These are phyloP conservation scores for Alternaria hordeiaustralica DNA, from an alignment of 2,329 filamentous ascomycete genomes.

Conservation along the genomic window DNA sequence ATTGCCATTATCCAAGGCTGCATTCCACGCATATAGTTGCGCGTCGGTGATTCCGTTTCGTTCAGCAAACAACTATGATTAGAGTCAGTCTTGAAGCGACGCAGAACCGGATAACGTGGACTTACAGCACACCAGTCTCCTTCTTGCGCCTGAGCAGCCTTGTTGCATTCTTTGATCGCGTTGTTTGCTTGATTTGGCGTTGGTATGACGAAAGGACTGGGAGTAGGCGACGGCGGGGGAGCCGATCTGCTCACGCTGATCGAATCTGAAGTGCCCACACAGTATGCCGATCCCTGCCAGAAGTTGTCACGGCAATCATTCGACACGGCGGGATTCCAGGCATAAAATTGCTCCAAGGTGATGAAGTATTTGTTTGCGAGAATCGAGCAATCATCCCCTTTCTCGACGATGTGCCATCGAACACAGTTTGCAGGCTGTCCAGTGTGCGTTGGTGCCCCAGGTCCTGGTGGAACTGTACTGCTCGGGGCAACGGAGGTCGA, in stretches of 20 bases:
- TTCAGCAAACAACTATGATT: too few species aligned
- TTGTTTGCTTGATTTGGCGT: conserved; percentile 2
- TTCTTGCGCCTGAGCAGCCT: conserved; percentile 1
- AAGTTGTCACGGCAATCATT: background rate
- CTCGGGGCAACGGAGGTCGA: background rate
- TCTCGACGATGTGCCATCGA: background rate
- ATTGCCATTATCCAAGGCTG: too few species aligned
- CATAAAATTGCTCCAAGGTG: background rate
- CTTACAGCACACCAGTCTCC: conserved; percentile 1
- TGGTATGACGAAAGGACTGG: background rate
- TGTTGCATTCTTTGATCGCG: background rate
- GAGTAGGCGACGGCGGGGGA: background rate
- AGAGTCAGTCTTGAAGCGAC: too few species aligned
- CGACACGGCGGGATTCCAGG: conserved; percentile 1
- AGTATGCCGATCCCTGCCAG: background rate
- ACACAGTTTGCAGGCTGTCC: conserved; percentile 3
- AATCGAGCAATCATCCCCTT: background rate
- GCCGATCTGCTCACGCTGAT: conserved; percentile 1
- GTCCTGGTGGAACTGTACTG: background rate
- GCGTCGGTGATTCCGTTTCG: too few species aligned
- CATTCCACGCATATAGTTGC: too few species aligned
- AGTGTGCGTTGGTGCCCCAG: conserved; percentile 1
- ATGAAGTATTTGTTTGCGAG: conserved; percentile 1
- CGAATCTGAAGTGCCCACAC: conserved; percentile 2
- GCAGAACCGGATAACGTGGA: background rate